Percentiles rank a stretch among this genome's conserved stretches.
phyloP scores from a whole-genome alignment of 169 alveolate species.

The Besnoitia besnoiti region DNA sequence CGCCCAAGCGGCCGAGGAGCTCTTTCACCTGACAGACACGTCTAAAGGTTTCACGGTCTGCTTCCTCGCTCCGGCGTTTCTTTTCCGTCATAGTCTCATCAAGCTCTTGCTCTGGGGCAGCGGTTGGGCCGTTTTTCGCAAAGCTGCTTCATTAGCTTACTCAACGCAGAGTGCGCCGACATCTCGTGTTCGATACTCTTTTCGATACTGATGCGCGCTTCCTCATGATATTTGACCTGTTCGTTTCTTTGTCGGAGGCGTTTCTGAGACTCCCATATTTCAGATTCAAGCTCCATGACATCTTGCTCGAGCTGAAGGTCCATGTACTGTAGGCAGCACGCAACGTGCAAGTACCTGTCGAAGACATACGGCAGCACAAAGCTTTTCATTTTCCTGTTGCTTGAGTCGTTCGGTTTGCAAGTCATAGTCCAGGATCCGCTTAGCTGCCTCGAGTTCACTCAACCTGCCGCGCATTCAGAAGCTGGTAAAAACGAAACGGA shows the following conservation, averaged over 20 bases:
- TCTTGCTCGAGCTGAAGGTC: not conserved
- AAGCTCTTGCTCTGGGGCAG: constrained; percentile 8
- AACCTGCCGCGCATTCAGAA: not conserved
- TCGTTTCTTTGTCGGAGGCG: not conserved
- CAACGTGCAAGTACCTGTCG: not conserved
- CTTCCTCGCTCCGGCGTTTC: not conserved
- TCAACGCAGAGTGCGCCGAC: constrained; percentile 27
- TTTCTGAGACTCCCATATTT: not conserved
- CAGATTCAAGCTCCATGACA: not conserved
- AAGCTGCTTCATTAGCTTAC: not conserved
- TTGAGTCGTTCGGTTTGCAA: not conserved
- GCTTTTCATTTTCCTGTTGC: not conserved
- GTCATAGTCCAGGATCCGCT: constrained; percentile 34
- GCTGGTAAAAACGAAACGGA: not conserved
- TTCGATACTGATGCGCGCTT: not conserved
- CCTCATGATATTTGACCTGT: not conserved
- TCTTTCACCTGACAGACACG: constrained; percentile 4
- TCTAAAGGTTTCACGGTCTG: constrained; percentile 13
- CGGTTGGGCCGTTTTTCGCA: not conserved
- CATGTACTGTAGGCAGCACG: not conserved
- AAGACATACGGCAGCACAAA: not conserved
- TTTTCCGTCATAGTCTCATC: constrained; percentile 18
- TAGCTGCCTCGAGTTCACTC: constrained; percentile 5
- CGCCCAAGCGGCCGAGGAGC: not conserved
- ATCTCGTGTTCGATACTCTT: constrained; percentile 33